Evolutionary conservation across 192 early-diverging fungal genomes (phyloP).

Genomic region (Rhizoclosmatium globosum): DNA sequence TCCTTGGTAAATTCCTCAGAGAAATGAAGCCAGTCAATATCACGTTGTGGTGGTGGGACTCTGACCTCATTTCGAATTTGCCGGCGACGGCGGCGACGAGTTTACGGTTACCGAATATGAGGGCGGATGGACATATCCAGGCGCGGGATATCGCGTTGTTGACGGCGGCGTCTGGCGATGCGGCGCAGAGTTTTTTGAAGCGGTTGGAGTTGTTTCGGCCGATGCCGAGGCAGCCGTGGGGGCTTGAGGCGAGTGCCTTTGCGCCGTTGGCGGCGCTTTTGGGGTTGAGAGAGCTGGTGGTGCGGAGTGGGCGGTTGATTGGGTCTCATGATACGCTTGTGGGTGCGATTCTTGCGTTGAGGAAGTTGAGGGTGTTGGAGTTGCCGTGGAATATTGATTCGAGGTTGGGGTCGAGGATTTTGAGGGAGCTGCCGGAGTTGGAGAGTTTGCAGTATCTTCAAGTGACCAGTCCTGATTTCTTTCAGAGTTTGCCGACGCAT

Average conservation of each 20-base stretch:
- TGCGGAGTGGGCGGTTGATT: conserved; percentile 44
- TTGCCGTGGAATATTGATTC: conserved; percentile 38
- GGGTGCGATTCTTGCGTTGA: neutral
- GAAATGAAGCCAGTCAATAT: conserved; percentile 33
- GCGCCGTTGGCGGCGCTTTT: conserved; percentile 14
- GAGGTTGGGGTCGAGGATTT: conserved; percentile 5
- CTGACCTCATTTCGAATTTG: conserved; percentile 33
- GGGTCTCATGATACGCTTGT: conserved; percentile 27
- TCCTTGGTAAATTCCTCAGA: conserved; percentile 32
- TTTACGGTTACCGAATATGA: conserved; percentile 46
- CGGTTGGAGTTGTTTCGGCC: conserved; percentile 46
- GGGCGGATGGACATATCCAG: conserved; percentile 34
- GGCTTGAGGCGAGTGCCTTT: conserved; percentile 44
- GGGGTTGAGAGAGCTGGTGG: conserved; percentile 30
- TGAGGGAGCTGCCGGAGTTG: conserved; percentile 3
- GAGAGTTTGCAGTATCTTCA: conserved; percentile 43
- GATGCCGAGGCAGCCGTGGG: conserved; percentile 46
- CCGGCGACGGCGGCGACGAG: conserved; percentile 15
- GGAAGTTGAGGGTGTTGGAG: conserved; percentile 28
- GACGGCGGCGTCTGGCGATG: neutral
- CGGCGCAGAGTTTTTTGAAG: conserved; percentile 8
- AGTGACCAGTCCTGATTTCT: conserved; percentile 44
- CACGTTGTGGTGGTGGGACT: conserved; percentile 47
- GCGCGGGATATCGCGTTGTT: conserved; percentile 33
- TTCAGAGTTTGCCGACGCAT: conserved; percentile 37